Percentiles rank a stretch among this genome's conserved stretches.
Evolutionary conservation across 805 yeast genomes (phyloP).

Genomic region (Zygotorulaspora florentina): DNA sequence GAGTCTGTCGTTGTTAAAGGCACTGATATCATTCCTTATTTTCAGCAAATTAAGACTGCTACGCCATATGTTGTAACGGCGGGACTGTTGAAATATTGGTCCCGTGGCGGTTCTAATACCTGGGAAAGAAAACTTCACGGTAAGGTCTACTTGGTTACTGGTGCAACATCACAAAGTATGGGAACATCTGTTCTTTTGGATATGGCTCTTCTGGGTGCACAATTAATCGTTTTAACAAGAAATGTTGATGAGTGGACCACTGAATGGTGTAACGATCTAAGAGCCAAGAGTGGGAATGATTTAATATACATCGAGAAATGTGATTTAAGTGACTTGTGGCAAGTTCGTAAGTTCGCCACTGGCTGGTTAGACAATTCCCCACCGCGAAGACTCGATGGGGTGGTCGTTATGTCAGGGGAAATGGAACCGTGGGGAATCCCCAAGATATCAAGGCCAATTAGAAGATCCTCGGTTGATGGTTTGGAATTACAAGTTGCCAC

Average conservation of each 20-base stretch:
- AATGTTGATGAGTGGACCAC: constrained; percentile 68
- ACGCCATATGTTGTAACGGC: constrained; percentile 51
- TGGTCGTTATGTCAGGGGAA: constrained; percentile 84
- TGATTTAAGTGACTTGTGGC: constrained; percentile 67
- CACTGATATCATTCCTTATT: constrained; percentile 70
- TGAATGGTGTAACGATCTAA: constrained; percentile 73
- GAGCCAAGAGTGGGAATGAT: constrained; percentile 64
- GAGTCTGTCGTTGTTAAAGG: constrained; percentile 71
- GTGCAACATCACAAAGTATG: constrained; percentile 85
- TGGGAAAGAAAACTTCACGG: constrained; percentile 96
- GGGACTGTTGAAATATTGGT: constrained; percentile 60
- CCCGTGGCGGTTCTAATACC: constrained; percentile 74
- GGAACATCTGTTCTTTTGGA: constrained; percentile 76
- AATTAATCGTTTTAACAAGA: constrained; percentile 67
- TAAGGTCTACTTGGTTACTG: constrained; percentile 74
- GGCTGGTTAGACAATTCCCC: constrained; percentile 89
- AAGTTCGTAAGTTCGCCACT: constrained; percentile 86
- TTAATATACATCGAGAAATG: constrained; percentile 89
- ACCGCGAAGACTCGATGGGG: constrained; percentile 86
- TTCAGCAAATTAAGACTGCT: constrained; percentile 51
- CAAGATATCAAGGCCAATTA: constrained; percentile 33
- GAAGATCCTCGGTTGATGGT: constrained; percentile 74
- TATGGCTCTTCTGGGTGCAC: constrained; percentile 81
- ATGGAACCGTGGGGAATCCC: constrained; percentile 59
- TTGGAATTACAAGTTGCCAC: constrained; percentile 80